Evolutionary conservation across 2,329 filamentous ascomycete species (phyloP).

Genomic region (Colletotrichum endophyticum): DNA sequence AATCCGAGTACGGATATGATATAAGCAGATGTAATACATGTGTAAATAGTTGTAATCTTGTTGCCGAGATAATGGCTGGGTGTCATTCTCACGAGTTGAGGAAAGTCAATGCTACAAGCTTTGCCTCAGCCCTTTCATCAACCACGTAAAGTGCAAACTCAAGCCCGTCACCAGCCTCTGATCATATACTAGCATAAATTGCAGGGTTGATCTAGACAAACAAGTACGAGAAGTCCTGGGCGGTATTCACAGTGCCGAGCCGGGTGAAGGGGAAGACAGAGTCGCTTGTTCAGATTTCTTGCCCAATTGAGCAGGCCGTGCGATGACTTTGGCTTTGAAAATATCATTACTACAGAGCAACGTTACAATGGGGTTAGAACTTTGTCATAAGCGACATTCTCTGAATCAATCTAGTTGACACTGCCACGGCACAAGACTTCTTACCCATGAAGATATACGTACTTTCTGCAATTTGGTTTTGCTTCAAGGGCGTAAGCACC

Average conservation of each 20-base stretch:
- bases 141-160: background rate
- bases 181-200: background rate
- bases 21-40: background rate
- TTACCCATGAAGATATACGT: background rate
- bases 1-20: background rate
- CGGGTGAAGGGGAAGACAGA: background rate
- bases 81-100: background rate
- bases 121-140: background rate
- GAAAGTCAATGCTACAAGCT: background rate
- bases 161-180: fast-evolving
- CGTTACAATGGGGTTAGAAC: background rate
- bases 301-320: background rate
- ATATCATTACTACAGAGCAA: background rate
- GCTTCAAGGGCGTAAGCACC: background rate
- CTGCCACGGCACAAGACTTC: background rate
- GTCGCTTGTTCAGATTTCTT: background rate
- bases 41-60: background rate
- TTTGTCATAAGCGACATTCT: background rate
- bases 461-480: background rate
- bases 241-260: background rate
- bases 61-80: background rate
- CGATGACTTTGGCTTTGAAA: background rate
- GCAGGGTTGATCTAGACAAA: background rate
- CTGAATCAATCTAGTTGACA: background rate
- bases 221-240: background rate